Conservation (phyloP, 257 asterid genomes). For the Solanum pennellii region DNA sequence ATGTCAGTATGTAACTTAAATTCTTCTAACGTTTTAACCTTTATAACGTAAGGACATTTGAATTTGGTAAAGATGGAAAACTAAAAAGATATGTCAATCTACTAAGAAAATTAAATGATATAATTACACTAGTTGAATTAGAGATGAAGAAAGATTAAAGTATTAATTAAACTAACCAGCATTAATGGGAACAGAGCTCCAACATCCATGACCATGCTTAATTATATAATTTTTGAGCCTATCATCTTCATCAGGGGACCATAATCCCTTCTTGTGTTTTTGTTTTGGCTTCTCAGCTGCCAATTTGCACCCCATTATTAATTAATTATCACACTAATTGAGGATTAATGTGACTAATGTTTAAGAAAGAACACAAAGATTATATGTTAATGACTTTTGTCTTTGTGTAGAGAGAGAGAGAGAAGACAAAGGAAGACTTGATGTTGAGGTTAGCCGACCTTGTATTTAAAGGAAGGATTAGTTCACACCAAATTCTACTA, state of each 20-base stretch:
- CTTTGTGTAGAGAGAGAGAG: not conserved
- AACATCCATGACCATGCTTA: constrained; percentile 57
- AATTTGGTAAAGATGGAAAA: not conserved
- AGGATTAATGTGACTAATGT: not conserved
- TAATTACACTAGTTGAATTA: not conserved
- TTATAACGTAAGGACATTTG: not conserved
- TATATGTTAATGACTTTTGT: not conserved
- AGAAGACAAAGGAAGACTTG: constrained; percentile 4
- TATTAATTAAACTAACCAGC: constrained; percentile 41
- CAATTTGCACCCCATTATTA: constrained; percentile 24
- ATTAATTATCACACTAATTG: not conserved
- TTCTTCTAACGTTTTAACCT: not conserved
- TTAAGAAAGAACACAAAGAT: not conserved
- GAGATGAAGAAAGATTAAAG: not conserved
- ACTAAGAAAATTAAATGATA: not conserved
- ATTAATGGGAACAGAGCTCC: constrained; percentile 77
- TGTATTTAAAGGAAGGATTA: constrained; percentile 24
- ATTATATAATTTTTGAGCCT: constrained; percentile 58
- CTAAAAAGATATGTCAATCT: not conserved
- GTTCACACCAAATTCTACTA: constrained; percentile 1
- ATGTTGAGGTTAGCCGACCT: constrained; percentile 8
- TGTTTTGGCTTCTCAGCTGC: constrained; percentile 23
- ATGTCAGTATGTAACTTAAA: not conserved
- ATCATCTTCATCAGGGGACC: constrained; percentile 88
- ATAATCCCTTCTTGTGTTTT: constrained; percentile 70